Conservation (phyloP, 2,329 filamentous ascomycete genomes). For the Plenodomus biglobosus region DNA sequence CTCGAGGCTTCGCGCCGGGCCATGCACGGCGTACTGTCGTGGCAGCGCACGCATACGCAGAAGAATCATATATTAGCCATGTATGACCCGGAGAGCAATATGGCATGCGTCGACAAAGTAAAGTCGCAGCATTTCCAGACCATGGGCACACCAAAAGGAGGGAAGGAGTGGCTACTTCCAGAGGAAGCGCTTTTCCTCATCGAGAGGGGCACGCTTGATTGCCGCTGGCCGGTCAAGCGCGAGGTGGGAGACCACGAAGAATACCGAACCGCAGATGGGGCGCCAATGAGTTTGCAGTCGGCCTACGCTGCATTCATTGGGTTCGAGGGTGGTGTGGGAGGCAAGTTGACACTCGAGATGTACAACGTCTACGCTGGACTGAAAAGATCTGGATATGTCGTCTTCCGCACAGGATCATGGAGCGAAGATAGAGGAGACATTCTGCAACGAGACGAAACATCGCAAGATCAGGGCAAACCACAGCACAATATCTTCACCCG, state of each 20-base stretch:
- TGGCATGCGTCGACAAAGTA: conserved; percentile 67
- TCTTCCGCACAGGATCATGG: conserved; percentile 67
- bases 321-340: conserved; percentile 56
- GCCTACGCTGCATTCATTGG: conserved; percentile 86
- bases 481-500: conserved; percentile 32
- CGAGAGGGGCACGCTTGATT: conserved; percentile 82
- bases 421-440: conserved; percentile 31
- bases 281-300: conserved; percentile 89
- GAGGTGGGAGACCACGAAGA: conserved; percentile 32
- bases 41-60: conserved; percentile 71
- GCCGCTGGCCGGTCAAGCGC: conserved; percentile 70
- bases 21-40: conserved; percentile 83
- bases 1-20: conserved; percentile 80
- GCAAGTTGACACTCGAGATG: conserved; percentile 68
- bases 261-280: conserved; percentile 54
- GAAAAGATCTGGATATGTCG: conserved; percentile 78
- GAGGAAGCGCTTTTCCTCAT: conserved; percentile 90
- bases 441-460: conserved; percentile 6
- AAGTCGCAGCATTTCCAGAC: conserved; percentile 71
- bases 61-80: conserved; percentile 68
- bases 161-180: conserved; percentile 77
- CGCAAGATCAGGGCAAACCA: conserved; percentile 6
- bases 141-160: conserved; percentile 62
- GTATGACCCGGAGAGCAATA: conserved; percentile 67
- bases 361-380: conserved; percentile 88